phyloP scores from a whole-genome alignment of 805 yeast species.

The Candida vartiovaarae region DNA sequence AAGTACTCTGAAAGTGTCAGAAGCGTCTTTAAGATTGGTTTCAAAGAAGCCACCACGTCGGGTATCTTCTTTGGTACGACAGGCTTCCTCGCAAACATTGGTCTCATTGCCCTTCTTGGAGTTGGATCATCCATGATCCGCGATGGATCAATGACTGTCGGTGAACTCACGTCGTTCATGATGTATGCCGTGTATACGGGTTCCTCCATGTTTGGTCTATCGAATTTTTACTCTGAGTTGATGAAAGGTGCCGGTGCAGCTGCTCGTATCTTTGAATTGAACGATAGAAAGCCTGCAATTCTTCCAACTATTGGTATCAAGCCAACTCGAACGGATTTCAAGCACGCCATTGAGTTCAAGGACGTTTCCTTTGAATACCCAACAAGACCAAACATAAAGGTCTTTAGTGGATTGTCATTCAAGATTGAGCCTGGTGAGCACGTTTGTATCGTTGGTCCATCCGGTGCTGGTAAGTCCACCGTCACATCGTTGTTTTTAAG shows the following conservation, averaged over 20 bases:
- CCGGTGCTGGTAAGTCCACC: constrained; percentile 94
- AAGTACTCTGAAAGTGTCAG: constrained; percentile 69
- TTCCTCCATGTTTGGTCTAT: constrained; percentile 83
- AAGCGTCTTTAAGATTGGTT: constrained; percentile 56
- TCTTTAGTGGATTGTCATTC: constrained; percentile 57
- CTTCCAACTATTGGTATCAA: constrained; percentile 56
- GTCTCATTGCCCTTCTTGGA: constrained; percentile 67
- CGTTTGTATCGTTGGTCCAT: constrained; percentile 93
- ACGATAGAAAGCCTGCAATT: constrained; percentile 70
- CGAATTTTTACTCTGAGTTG: constrained; percentile 85
- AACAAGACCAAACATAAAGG: constrained; percentile 63
- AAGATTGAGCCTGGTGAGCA: constrained; percentile 74
- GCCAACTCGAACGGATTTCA: constrained; percentile 25
- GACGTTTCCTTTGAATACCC: constrained; percentile 75
- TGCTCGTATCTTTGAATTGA: constrained; percentile 79
- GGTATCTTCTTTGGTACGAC: constrained; percentile 75
- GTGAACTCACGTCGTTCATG: constrained; percentile 87
- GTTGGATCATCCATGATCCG: constrained; percentile 81
- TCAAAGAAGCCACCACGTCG: constrained; percentile 71
- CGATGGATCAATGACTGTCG: constrained; percentile 69
- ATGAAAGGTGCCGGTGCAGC: constrained; percentile 99
- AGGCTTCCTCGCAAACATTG: constrained; percentile 78
- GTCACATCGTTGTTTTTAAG: constrained; percentile 72
- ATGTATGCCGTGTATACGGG: constrained; percentile 95
- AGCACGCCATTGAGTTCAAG: constrained; percentile 47